Base-by-base conservation (phyloP, 1,284 basidiomycete species). In the Heterobasidion parviporum region DNA sequence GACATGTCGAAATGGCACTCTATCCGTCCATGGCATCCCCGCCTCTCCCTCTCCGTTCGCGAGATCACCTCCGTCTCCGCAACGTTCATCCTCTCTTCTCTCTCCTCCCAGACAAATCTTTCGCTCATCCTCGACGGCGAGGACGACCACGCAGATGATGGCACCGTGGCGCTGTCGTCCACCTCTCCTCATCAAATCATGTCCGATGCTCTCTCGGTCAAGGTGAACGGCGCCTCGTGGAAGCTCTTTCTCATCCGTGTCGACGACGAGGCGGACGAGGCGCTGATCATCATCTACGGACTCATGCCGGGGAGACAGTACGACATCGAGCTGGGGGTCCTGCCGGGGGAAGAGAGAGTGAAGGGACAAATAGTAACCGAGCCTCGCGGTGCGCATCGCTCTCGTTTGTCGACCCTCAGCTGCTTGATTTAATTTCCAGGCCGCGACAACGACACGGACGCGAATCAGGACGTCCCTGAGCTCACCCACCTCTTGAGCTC, bases 61-160 rank as follows among this genome's bases (percentile, higher is more conserved):
- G 88, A 91, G 72, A 83, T 91, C 53, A 89, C 89, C 35, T 90
- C 88, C 0, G 87, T 91, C 54, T 90, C 87, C 2, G 87, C 80
- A 12, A 87, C 88, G 0, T 90, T 92, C 67, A 78, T 87, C 56
- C 78, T 92, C 35, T 82, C 85, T 0, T 83, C 84, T 3, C 72
- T 73, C 38, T 65, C 43, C 65, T 74, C 50, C 63, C 72, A 50
- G 75, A 77, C 54, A 67, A 72, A 43, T 70, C 73, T 43, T 64
- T 76, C 57, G 68, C 74, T 34, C 73, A 75, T n/a, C 70, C 79
- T 18, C 16, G 74, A 77, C 20, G 75, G 75, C 44, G 67, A 68
- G 8, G 67, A 67, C 51, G 74, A 74, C n/a, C 70, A 76, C 53
- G 14, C 16, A 9, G 70, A 70, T 12, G 68, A 69, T 0, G 72